Conservation (phyloP, 306 rosid genomes). For the Sechiopsis laciniata region DNA sequence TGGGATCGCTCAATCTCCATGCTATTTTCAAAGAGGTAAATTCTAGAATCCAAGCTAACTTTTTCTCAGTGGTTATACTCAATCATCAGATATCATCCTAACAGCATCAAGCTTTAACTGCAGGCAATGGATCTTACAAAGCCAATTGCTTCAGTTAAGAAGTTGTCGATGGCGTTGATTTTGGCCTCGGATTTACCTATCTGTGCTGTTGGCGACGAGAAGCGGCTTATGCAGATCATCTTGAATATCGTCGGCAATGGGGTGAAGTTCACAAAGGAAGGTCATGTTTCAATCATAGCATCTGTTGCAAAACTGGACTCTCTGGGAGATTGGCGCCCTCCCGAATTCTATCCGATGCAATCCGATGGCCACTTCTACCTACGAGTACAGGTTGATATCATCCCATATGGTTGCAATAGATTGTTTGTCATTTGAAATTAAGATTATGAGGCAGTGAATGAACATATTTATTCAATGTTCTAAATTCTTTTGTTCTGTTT, state of each 20-base stretch:
- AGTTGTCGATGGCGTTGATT: constrained; percentile 58
- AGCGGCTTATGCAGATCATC: constrained; percentile 67
- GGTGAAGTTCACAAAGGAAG: constrained; percentile 82
- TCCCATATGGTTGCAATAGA: neutral
- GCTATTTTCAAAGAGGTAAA: constrained; percentile 64
- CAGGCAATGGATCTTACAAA: constrained; percentile 61
- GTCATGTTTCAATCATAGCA: constrained; percentile 66
- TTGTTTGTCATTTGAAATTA: neutral
- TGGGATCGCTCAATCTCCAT: constrained; percentile 64
- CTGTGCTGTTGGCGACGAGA: constrained; percentile 72
- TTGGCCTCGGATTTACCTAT: constrained; percentile 71
- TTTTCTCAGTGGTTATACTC: neutral
- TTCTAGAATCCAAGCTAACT: neutral
- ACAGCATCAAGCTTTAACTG: constrained; percentile 20
- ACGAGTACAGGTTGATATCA: constrained; percentile 58
- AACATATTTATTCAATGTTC: neutral
- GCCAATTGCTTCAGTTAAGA: constrained; percentile 82
- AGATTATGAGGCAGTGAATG: neutral
- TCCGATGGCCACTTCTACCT: constrained; percentile 62
- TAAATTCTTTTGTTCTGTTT: neutral
- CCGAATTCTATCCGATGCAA: constrained; percentile 59
- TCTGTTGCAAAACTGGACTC: constrained; percentile 67
- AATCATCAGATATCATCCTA: constrained; percentile 4
- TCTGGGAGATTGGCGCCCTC: constrained; percentile 67
- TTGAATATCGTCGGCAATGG: constrained; percentile 77